Evolutionary conservation across 768 basidiomycete species (phyloP).

Genomic region (Tremella mesenterica): DNA sequence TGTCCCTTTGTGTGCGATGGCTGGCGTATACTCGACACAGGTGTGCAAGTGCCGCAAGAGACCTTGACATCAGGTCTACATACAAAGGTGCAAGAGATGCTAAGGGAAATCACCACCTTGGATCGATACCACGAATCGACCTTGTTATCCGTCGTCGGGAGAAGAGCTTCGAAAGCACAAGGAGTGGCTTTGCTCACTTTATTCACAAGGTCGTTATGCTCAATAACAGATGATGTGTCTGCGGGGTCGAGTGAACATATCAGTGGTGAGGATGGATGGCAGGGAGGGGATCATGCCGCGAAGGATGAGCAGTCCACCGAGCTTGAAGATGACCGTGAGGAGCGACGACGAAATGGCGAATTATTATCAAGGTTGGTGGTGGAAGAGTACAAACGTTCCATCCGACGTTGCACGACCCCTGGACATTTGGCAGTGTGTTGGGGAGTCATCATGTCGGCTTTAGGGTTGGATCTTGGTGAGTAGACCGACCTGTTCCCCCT

Average conservation of each 20-base stretch:
- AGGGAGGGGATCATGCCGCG: constrained; percentile 23
- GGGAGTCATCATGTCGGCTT: constrained; percentile 70
- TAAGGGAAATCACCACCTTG: constrained; percentile 49
- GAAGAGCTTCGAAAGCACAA: constrained; percentile 80
- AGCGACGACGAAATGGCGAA: constrained; percentile 4
- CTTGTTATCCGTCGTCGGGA: constrained; percentile 80
- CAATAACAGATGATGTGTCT: no score
- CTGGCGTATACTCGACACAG: constrained; percentile 16
- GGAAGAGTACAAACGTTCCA: constrained; percentile 59
- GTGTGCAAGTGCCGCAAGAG: no score
- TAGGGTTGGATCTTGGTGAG: constrained; percentile 64
- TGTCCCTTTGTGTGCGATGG: constrained; percentile 72
- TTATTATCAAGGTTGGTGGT: constrained; percentile 47
- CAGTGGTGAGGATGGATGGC: constrained; percentile 34
- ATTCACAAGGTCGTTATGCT: no score
- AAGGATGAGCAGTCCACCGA: constrained; percentile 13
- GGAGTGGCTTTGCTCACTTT: constrained; percentile 85
- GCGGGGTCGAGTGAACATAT: constrained; percentile 62
- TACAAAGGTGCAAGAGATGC: not conserved
- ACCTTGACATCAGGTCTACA: no score
- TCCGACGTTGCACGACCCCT: constrained; percentile 57
- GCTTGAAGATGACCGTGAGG: not conserved
- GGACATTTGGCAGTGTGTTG: constrained; percentile 89
- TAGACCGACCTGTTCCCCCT: not conserved
- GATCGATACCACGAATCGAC: constrained; percentile 74